phyloP scores from a whole-genome alignment of 1,284 basidiomycete species.

The Cystobasidium sp. region DNA sequence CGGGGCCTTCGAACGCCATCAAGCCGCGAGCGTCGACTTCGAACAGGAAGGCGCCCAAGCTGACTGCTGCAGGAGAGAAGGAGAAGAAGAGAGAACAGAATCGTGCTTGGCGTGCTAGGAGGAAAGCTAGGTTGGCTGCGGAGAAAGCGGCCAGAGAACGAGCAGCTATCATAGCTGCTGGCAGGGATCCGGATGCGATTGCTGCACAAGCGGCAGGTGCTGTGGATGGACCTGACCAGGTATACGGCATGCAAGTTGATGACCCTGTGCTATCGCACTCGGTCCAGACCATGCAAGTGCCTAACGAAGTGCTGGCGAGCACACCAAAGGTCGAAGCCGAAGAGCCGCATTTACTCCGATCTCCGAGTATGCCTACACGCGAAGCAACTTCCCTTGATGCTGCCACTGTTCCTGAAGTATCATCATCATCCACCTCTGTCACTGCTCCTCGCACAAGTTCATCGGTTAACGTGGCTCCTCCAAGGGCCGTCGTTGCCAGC shows the following conservation, averaged over 20 bases:
- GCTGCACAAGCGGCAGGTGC: background rate
- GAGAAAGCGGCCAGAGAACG: slow-evolving; percentile 1
- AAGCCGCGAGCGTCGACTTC: too few relatives aligned
- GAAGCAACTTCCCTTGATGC: too few relatives aligned
- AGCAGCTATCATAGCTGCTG: slow-evolving; percentile 14
- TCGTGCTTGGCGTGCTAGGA: background rate
- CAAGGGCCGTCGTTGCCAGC: background rate
- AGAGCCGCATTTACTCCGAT: background rate
- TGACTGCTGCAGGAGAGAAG: background rate
- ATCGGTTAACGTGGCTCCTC: background rate
- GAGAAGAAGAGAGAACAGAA: slow-evolving; percentile 19
- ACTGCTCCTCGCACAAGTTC: background rate
- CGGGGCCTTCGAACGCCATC: background rate
- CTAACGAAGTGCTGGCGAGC: too few relatives aligned
- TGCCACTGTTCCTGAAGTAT: too few relatives aligned
- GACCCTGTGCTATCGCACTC: too few relatives aligned
- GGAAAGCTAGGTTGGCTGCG: slow-evolving; percentile 11
- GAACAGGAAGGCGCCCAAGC: background rate
- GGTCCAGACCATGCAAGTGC: too few relatives aligned
- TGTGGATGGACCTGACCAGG: too few relatives aligned
- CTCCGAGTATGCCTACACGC: too few relatives aligned
- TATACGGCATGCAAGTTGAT: too few relatives aligned
- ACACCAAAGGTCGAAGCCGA: background rate
- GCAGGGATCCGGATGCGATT: background rate
- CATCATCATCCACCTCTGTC: too few relatives aligned